Percentiles rank a stretch among this genome's conserved stretches.
These are phyloP conservation scores for Komagataella pseudopastoris DNA, from an alignment of 805 yeast genomes.

Conservation along the genomic window DNA sequence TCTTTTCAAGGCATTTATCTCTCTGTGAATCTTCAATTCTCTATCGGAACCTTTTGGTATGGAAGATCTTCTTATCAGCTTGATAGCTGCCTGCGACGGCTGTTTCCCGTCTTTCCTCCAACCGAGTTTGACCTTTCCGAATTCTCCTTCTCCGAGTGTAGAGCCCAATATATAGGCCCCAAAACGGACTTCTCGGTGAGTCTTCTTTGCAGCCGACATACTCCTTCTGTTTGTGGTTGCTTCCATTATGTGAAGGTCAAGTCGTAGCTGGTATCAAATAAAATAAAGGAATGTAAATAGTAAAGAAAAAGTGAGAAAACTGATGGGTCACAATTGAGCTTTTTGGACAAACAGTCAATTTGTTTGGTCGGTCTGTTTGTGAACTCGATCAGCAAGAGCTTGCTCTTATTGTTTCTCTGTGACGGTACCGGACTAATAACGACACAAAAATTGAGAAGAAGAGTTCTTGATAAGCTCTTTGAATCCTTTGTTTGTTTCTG, in stretches of 20 bases:
- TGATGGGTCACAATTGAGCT: not conserved
- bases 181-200: slow-evolving; percentile 54
- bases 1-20: slow-evolving; percentile 78
- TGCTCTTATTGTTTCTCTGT: not conserved
- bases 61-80: slow-evolving; percentile 77
- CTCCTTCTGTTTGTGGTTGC: not conserved
- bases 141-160: slow-evolving; percentile 95
- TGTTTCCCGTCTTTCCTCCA: slow-evolving; percentile 81
- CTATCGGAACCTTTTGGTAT: slow-evolving; percentile 79
- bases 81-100: slow-evolving; percentile 84
- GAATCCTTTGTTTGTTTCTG: not conserved
- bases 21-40: slow-evolving; percentile 83
- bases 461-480: not conserved
- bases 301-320: not conserved
- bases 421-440: not conserved
- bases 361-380: not conserved
- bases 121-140: slow-evolving; percentile 93
- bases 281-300: not conserved
- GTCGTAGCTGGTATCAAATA: not conserved
- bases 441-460: not conserved
- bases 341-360: not conserved
- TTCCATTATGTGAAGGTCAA: not conserved
- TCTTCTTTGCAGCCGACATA: not conserved
- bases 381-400: not conserved
- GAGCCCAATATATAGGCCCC: slow-evolving; percentile 87